Conservation (phyloP, 148 eudicot species). For the Silene uniflora region DNA sequence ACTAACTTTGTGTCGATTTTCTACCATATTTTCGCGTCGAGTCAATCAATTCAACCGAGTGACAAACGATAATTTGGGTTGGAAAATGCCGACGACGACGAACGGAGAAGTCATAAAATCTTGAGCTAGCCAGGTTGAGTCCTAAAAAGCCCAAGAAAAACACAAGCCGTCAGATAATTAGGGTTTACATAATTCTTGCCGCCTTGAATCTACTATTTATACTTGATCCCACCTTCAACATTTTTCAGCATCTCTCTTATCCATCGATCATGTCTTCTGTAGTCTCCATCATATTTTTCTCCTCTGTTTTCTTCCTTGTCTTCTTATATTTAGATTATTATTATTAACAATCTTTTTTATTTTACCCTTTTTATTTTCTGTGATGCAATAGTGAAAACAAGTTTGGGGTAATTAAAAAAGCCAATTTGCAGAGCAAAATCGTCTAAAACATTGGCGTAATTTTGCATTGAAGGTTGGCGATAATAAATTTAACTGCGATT, state of each 20-base stretch:
- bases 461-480: slow-evolving; percentile 39
- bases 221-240: neutral
- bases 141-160: neutral
- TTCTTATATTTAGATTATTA: neutral
- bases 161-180: neutral
- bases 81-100: too few relatives aligned
- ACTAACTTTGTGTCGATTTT: too few relatives aligned
- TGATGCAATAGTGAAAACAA: neutral
- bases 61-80: too few relatives aligned
- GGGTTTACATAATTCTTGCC: neutral
- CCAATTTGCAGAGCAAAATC: slow-evolving; percentile 45
- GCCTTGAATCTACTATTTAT: slow-evolving; percentile 6
- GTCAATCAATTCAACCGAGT: too few relatives aligned
- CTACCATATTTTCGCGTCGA: too few relatives aligned
- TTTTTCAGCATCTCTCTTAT: neutral
- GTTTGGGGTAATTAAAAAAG: neutral
- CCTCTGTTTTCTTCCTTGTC: neutral
- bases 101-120: too few relatives aligned
- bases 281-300: neutral
- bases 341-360: neutral
- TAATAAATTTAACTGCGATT: slow-evolving; percentile 24
- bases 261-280: neutral
- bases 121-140: neutral
- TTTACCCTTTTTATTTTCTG: neutral
- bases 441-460: slow-evolving; percentile 22